Conservation (phyloP, 345 rosid genomes). For the Angophora floribunda region DNA sequence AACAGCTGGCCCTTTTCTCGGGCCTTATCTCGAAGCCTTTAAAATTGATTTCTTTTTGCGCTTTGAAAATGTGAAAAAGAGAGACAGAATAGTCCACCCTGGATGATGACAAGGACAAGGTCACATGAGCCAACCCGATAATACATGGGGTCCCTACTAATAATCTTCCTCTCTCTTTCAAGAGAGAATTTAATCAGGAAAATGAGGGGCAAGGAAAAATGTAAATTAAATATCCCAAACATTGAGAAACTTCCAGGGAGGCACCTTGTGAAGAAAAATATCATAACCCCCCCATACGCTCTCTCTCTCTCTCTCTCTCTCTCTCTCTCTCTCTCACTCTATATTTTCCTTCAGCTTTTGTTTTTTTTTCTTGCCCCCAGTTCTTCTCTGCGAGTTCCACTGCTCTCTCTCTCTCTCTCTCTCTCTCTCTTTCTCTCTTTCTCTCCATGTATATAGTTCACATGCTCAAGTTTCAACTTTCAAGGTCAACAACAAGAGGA, state of each 20-base stretch:
- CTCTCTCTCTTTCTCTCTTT: not conserved
- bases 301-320: not conserved
- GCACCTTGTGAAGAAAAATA: not conserved
- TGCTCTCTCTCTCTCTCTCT: not conserved
- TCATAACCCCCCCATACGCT: not conserved
- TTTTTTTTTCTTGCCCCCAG: not conserved
- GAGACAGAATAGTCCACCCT: not conserved
- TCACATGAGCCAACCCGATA: slow-evolving; percentile 51
- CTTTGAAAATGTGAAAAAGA: not conserved
- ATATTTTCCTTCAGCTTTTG: not conserved
- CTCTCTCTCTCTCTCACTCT: not conserved
- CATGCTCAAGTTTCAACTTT: not conserved
- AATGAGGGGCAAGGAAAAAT: not conserved
- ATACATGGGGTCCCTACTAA: slow-evolving; percentile 33
- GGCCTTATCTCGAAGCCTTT: not conserved
- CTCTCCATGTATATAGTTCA: not conserved
- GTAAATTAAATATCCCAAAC: not conserved
- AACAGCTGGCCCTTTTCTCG: not conserved
- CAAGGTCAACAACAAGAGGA: slow-evolving; percentile 4
- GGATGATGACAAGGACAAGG: slow-evolving; percentile 27
- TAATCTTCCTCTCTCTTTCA: not conserved
- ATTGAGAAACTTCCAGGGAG: slow-evolving; percentile 24
- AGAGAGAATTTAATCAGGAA: not conserved
- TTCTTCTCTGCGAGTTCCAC: not conserved
- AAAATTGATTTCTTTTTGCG: not conserved